These are phyloP conservation scores for Naganishia cerealis DNA, from an alignment of 1,284 basidiomycete genomes.

Conservation along the genomic window DNA sequence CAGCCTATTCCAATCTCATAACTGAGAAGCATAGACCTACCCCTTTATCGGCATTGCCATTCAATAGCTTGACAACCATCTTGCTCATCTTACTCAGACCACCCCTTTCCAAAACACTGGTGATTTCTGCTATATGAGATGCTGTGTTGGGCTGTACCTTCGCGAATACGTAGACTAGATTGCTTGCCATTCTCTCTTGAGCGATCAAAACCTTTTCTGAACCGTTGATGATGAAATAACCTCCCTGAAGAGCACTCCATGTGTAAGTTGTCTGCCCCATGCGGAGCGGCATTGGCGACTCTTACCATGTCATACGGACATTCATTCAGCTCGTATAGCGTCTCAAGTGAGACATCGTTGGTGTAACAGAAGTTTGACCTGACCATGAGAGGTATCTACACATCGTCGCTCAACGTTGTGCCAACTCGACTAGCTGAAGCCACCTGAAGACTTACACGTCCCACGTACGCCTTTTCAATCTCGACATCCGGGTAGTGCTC, in stretches of 20 bases:
- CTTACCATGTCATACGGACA: slow-evolving; percentile 81
- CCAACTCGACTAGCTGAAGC: not conserved
- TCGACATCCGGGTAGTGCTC: slow-evolving; percentile 53
- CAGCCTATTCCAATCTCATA: too few species aligned
- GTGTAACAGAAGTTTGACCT: slow-evolving; percentile 94
- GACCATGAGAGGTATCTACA: slow-evolving; percentile 97
- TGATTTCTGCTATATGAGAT: slow-evolving; percentile 93
- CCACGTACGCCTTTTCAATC: slow-evolving; percentile 22
- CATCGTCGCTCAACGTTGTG: not conserved
- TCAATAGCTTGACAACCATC: slow-evolving; percentile 92
- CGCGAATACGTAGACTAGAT: slow-evolving; percentile 98
- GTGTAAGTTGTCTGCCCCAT: not conserved
- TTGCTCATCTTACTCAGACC: slow-evolving; percentile 84
- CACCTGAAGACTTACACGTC: slow-evolving; percentile 6
- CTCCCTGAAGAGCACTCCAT: slow-evolving; percentile 58
- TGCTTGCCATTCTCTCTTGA: slow-evolving; percentile 98
- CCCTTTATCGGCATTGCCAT: slow-evolving; percentile 34
- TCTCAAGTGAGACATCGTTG: slow-evolving; percentile 71
- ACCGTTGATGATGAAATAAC: slow-evolving; percentile 99
- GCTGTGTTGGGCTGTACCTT: slow-evolving; percentile 95
- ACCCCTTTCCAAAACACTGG: slow-evolving; percentile 95
- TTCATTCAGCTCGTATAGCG: slow-evolving; percentile 87
- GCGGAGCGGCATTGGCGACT: not conserved
- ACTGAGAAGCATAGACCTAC: not conserved
- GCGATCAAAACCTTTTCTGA: slow-evolving; percentile 99